These are phyloP conservation scores for Chara braunii DNA, from an alignment of 139 green algal genomes.

Conservation along the genomic window DNA sequence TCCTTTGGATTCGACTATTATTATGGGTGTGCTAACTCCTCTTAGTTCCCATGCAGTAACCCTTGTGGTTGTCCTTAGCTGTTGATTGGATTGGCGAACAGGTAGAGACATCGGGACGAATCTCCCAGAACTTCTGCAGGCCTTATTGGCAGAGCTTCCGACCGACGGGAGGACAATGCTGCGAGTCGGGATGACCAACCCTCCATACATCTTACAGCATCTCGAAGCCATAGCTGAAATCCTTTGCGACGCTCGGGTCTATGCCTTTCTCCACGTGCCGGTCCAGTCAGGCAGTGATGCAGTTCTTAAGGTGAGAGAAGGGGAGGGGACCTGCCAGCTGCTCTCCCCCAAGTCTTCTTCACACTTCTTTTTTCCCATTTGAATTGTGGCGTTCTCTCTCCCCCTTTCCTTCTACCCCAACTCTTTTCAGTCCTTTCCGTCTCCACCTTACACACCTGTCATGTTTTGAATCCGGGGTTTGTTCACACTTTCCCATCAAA, in stretches of 20 bases:
- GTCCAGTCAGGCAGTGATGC: constrained; percentile 73
- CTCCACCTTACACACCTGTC: no score
- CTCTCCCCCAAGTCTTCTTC: no score
- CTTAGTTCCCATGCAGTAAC: no score
- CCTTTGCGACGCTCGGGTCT: constrained; percentile 64
- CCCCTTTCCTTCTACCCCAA: not conserved
- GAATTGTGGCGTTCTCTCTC: not conserved
- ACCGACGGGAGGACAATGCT: constrained; percentile 68
- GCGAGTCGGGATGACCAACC: constrained; percentile 89
- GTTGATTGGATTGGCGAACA: no score
- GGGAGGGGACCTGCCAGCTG: no score
- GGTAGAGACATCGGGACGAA: constrained; percentile 67
- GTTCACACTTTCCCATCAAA: no score
- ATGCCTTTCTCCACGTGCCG: constrained; percentile 83
- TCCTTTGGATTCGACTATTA: no score
- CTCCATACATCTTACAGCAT: constrained; percentile 85
- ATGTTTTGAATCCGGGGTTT: no score
- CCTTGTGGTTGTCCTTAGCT: no score
- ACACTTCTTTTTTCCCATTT: no score
- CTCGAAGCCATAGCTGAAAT: constrained; percentile 54
- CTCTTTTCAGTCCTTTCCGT: not conserved
- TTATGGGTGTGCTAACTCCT: no score
- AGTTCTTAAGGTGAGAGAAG: constrained; percentile 53
- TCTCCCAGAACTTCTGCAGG: constrained; percentile 61
- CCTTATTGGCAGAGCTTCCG: constrained; percentile 61